Base-by-base conservation (phyloP, 768 basidiomycete genomes). In the Rhodotorula toruloides region DNA sequence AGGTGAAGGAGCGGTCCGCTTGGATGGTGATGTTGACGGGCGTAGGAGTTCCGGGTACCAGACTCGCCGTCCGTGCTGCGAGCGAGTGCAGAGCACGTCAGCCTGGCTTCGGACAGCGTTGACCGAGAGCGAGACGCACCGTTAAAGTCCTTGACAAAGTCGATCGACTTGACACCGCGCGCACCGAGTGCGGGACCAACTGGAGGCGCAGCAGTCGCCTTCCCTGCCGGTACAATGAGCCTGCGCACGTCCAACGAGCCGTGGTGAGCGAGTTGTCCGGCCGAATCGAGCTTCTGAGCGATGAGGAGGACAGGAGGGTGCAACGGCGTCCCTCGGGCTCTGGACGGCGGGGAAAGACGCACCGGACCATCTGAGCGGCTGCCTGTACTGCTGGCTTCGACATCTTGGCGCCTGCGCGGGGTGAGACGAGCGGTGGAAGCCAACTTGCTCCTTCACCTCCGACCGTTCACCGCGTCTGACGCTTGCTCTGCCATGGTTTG, bases 111-210 rank as follows among this genome's bases (percentile, higher is more conserved):
- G 17, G 39, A 27, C 29, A 50, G 39, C 10, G 65, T 7, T 21
- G 44, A 47, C 40, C 34, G 48, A 13, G 39, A 31, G 54, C 3
- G 32, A 14, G 3, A 12, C 42, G 27, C 22, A 65, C 70, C 57
- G 76, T 99, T 99, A 81, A 98, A 99, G 77, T 98, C 92, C 78
- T 97, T 99, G 83, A 92, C 96, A 77, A 99, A 99, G 80, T 99
- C 96, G 89, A 98, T 98, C 34, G 92, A 91, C 80, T 96, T 97
- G 73, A 99, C 93, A 74, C 96, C 96, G 75, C 91, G 86, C 70
- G 96, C 94, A 81, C 96, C 96, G 58, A 99, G 84, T 39, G 93
- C 94, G 60, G 94, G 94, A 75, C 94, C 94, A 57, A 99, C 88
- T 14, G 94, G 94, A 62, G 94, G 94, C 44, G 90, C 89, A 25